A percentile compares a stretch with the other conserved stretches of the same genome.
Conservation (phyloP, 306 rosid species). For the Calophaca sinica region DNA sequence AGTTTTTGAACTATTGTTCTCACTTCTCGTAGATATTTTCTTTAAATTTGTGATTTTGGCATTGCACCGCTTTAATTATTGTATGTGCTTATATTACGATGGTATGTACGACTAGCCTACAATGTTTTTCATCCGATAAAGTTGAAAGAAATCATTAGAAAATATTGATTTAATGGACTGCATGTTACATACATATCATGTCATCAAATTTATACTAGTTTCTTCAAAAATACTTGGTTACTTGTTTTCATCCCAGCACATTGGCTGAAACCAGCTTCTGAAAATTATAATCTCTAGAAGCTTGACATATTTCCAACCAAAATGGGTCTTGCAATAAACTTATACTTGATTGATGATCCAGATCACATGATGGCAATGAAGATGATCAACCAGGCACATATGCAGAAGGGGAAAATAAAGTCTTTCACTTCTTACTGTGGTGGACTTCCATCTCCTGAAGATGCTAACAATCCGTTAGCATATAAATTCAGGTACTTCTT, state of each 20-base stretch:
- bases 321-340: slow-evolving; percentile 17
- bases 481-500: slow-evolving; percentile 86
- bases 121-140: neutral
- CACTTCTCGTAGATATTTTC: neutral
- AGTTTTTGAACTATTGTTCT: slow-evolving; percentile 1
- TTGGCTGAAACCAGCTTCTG: slow-evolving; percentile 36
- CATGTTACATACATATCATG: slow-evolving; percentile 12
- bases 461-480: slow-evolving; percentile 95
- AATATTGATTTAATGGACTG: neutral
- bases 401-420: slow-evolving; percentile 68
- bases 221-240: slow-evolving; percentile 21
- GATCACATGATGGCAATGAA: slow-evolving; percentile 99
- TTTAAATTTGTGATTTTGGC: slow-evolving; percentile 16
- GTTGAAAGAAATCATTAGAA: neutral
- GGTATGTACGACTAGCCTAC: neutral
- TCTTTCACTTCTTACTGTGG: slow-evolving; percentile 94
- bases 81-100: slow-evolving; percentile 16
- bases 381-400: slow-evolving; percentile 84
- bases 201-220: slow-evolving; percentile 19
- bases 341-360: slow-evolving; percentile 51
- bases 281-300: slow-evolving; percentile 7
- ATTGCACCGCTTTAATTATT: neutral
- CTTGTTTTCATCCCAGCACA: slow-evolving; percentile 9
- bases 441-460: slow-evolving; percentile 94
- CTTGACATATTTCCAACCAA: neutral